Percentiles rank a stretch among this genome's conserved stretches.
Conservation (phyloP, 2,329 filamentous ascomycete genomes). For the Rhinocladiella mackenziei region DNA sequence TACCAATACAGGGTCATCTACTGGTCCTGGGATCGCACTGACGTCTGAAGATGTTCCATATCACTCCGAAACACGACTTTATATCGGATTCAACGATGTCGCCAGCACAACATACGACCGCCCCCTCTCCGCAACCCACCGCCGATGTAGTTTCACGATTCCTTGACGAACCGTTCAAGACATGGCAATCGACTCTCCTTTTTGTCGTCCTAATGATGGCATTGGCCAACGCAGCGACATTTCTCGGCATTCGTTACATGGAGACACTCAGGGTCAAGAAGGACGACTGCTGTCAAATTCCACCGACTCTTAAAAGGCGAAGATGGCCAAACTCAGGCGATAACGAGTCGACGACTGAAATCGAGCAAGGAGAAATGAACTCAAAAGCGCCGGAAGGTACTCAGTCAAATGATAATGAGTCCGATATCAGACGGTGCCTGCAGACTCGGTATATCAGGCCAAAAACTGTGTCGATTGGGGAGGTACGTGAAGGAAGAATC, state of each 20-base stretch:
- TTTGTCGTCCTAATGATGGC: conserved; percentile 3
- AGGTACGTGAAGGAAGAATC: conserved; percentile 21
- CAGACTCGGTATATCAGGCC: conserved; percentile 4
- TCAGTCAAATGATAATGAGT: background rate
- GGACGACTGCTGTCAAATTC: background rate
- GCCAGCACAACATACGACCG: background rate
- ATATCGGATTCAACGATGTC: no score
- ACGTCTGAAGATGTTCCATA: background rate
- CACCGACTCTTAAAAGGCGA: conserved; percentile 7
- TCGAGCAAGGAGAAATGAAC: background rate
- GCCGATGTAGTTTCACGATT: conserved; percentile 3
- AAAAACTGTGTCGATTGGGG: conserved; percentile 16
- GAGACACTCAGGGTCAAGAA: conserved; percentile 8
- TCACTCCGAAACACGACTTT: background rate
- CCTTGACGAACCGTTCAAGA: conserved; percentile 22
- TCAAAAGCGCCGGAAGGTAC: background rate
- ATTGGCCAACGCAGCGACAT: conserved; percentile 6
- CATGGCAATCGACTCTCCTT: conserved; percentile 18
- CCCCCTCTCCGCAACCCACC: background rate
- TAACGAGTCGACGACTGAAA: background rate
- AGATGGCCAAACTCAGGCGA: background rate
- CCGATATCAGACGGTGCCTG: conserved; percentile 7
- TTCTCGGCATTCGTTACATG: conserved; percentile 18
- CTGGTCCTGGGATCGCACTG: background rate
- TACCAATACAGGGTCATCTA: background rate